Evolutionary conservation across 2,329 filamentous ascomycete species (phyloP).

Genomic region (Rhinocladiella similis): DNA sequence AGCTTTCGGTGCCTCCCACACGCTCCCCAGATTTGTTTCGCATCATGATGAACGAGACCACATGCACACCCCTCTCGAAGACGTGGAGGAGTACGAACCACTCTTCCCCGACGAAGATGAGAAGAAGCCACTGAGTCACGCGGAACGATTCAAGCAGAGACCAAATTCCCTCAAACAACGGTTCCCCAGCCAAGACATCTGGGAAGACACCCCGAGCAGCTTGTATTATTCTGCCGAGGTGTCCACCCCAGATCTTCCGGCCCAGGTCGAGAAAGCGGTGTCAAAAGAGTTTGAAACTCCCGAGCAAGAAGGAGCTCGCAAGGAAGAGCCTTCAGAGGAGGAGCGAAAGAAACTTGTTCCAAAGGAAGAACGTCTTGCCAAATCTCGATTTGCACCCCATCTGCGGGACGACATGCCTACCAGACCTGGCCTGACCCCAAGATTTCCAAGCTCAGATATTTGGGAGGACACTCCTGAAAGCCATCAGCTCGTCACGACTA

Average conservation of each 20-base stretch:
- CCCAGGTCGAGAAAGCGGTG: constrained; percentile 37
- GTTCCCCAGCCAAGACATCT: constrained; percentile 94
- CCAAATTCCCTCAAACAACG: constrained; percentile 59
- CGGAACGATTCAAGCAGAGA: constrained; percentile 57
- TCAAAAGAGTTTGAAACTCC: constrained; percentile 39
- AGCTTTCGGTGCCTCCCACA: constrained; percentile 41
- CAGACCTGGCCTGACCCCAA: constrained; percentile 61
- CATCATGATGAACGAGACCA: constrained; percentile 53
- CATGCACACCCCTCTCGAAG: constrained; percentile 70
- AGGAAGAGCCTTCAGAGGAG: constrained; percentile 40
- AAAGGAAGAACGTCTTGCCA: constrained; percentile 35
- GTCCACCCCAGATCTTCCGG: constrained; percentile 69
- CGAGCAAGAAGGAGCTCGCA: constrained; percentile 50
- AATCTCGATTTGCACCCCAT: constrained; percentile 45
- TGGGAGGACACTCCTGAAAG: constrained; percentile 95
- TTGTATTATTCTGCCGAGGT: constrained; percentile 76
- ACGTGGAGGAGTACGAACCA: constrained; percentile 92
- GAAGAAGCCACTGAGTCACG: constrained; percentile 54
- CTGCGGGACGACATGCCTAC: constrained; percentile 49
- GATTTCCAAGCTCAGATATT: constrained; percentile 88
- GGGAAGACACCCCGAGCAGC: constrained; percentile 93
- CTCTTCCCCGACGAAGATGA: constrained; percentile 80
- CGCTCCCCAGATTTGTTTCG: constrained; percentile 55
- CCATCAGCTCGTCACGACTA: constrained; percentile 73
- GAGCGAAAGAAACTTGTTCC: constrained; percentile 40